Evolutionary conservation across 768 basidiomycete genomes (phyloP).

Genomic region (Trametes cubensis): DNA sequence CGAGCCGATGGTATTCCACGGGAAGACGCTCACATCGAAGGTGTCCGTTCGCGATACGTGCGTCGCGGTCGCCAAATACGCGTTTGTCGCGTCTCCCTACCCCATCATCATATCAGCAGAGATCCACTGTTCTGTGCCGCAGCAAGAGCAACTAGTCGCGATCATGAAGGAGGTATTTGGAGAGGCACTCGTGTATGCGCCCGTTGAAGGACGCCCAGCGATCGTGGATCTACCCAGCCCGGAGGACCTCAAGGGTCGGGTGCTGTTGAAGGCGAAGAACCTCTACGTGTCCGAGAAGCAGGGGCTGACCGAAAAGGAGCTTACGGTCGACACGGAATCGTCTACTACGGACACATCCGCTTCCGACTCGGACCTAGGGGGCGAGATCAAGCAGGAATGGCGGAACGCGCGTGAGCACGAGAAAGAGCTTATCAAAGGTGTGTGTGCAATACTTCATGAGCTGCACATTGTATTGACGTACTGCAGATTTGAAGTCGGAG

Average conservation of each 20-base stretch:
- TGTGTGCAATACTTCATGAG: not conserved
- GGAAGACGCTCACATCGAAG: constrained; percentile 84
- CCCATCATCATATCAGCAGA: constrained; percentile 94
- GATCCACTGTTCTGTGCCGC: constrained; percentile 76
- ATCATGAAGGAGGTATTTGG: constrained; percentile 76
- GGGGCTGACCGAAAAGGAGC: constrained; percentile 35
- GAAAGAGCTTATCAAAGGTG: constrained; percentile 39
- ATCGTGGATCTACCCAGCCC: constrained; percentile 79
- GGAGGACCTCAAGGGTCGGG: constrained; percentile 71
- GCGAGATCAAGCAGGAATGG: constrained; percentile 33
- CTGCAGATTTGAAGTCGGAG: constrained; percentile 43
- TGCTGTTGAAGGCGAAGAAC: constrained; percentile 91
- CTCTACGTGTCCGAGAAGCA: constrained; percentile 54
- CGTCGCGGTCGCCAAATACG: constrained; percentile 84
- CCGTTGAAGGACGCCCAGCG: constrained; percentile 49
- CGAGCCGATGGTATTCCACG: constrained; percentile 88
- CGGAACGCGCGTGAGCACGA: constrained; percentile 38
- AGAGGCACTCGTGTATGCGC: constrained; percentile 50
- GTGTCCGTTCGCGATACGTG: constrained; percentile 82
- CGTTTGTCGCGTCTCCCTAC: constrained; percentile 87
- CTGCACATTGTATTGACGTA: not conserved
- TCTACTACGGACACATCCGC: constrained; percentile 42
- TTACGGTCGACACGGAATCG: constrained; percentile 44
- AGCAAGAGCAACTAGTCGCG: constrained; percentile 77
- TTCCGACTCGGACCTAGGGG: constrained; percentile 34